These are phyloP conservation scores for Globisporangium spinosum DNA, from an alignment of 352 stramenopile genomes.

Conservation along the genomic window DNA sequence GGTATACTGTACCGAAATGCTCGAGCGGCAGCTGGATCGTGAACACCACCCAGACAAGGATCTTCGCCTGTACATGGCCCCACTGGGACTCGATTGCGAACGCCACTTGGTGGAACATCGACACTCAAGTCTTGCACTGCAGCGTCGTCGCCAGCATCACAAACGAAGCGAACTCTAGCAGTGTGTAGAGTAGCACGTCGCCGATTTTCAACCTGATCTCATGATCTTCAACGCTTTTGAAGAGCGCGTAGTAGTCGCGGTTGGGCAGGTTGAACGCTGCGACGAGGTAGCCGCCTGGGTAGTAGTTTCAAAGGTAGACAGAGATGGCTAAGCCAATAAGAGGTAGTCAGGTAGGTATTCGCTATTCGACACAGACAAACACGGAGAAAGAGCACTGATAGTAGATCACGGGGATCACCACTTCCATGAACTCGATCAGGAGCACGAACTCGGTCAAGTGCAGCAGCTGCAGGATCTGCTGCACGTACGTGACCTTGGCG, in stretches of 20 bases:
- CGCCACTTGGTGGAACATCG: constrained; percentile 25
- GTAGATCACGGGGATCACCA: constrained; percentile 22
- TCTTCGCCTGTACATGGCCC: constrained; percentile 32
- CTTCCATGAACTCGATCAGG: constrained; percentile 24
- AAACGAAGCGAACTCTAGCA: constrained; percentile 32
- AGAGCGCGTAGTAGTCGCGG: constrained; percentile 20
- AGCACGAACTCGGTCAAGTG: constrained; percentile 25
- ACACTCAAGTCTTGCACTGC: constrained; percentile 24
- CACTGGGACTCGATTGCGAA: constrained; percentile 37
- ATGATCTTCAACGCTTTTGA: constrained; percentile 8
- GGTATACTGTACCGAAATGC: constrained; percentile 17
- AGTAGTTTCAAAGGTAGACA: background rate
- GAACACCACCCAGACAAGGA: constrained; percentile 27
- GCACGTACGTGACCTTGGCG: constrained; percentile 13
- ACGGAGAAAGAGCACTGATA: constrained; percentile 7
- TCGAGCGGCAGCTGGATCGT: constrained; percentile 23
- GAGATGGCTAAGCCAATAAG: no score
- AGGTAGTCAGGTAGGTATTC: no score
- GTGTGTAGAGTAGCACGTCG: constrained; percentile 24
- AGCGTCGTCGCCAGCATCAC: constrained; percentile 25
- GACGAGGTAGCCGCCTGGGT: constrained; percentile 10
- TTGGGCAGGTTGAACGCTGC: constrained; percentile 24
- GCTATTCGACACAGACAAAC: no score
- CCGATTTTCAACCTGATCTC: constrained; percentile 13
- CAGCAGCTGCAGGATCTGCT: constrained; percentile 20